Evolutionary conservation across 176 grass and related monocot genomes (phyloP).

Genomic region (Saccharum officinarum): DNA sequence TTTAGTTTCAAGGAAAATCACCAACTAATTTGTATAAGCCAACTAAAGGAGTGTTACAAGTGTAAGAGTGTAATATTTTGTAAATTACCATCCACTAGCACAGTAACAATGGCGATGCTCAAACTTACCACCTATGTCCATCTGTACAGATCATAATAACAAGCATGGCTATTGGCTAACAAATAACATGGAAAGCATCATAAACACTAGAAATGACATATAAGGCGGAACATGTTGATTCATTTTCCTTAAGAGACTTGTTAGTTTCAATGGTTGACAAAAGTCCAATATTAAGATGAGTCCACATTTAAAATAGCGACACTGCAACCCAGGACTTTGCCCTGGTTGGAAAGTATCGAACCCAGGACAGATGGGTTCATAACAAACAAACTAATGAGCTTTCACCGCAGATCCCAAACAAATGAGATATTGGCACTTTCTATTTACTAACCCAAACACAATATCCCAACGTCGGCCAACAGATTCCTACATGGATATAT

Average conservation of each 20-base stretch:
- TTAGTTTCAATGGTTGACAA: neutral
- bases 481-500: neutral
- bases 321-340: neutral
- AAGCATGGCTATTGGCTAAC: neutral
- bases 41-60: neutral
- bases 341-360: neutral
- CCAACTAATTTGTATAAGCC: neutral
- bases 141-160: neutral
- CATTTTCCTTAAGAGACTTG: neutral
- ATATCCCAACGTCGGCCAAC: neutral
- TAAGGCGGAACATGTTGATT: neutral
- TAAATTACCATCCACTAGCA: neutral
- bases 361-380: neutral
- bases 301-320: neutral
- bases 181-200: neutral
- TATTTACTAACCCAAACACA: neutral
- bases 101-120: neutral
- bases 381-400: neutral
- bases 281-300: neutral
- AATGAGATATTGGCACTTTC: neutral
- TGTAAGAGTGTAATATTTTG: neutral
- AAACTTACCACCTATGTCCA: neutral
- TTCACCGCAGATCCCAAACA: neutral
- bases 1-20: neutral
- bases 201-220: neutral